phyloP scores from a whole-genome alignment of 352 stramenopile species.

The Hyaloperonospora arabidopsidis region DNA sequence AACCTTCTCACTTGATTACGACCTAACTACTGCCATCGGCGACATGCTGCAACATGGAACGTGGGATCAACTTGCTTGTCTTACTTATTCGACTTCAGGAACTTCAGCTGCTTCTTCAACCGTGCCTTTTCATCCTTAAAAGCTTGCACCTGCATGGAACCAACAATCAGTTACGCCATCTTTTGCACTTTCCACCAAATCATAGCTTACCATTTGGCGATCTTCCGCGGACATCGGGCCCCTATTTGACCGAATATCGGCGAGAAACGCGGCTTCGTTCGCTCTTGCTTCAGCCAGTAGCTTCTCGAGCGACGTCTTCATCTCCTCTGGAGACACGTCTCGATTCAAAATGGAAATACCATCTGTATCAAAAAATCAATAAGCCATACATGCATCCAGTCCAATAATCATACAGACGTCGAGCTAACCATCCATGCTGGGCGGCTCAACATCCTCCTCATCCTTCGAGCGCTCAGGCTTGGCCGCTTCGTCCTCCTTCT shows the following conservation, averaged over 20 bases:
- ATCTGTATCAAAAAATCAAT: constrained; percentile 15
- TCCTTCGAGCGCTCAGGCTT: constrained; percentile 27
- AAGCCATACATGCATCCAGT: neutral
- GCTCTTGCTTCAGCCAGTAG: constrained; percentile 63
- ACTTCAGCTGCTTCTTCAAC: constrained; percentile 81
- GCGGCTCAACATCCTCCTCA: constrained; percentile 31
- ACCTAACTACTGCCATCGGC: too few species aligned
- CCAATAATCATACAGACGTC: constrained; percentile 2
- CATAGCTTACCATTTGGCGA: constrained; percentile 55
- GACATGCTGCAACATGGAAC: too few species aligned
- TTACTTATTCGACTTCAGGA: constrained; percentile 60
- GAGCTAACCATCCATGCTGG: constrained; percentile 27
- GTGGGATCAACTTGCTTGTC: constrained; percentile 1
- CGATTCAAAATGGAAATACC: constrained; percentile 47
- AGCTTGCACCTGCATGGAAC: constrained; percentile 45
- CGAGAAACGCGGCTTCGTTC: constrained; percentile 73
- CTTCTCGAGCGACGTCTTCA: constrained; percentile 71
- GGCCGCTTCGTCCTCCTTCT: constrained; percentile 32
- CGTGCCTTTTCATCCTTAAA: constrained; percentile 83
- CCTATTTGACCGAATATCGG: constrained; percentile 60
- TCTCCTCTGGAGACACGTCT: constrained; percentile 48
- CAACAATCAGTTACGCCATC: constrained; percentile 1
- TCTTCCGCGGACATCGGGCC: constrained; percentile 53
- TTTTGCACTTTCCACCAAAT: neutral
- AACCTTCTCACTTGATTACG: too few species aligned